phyloP scores from a whole-genome alignment of 345 rosid species.

The Fremontodendron californicum region DNA sequence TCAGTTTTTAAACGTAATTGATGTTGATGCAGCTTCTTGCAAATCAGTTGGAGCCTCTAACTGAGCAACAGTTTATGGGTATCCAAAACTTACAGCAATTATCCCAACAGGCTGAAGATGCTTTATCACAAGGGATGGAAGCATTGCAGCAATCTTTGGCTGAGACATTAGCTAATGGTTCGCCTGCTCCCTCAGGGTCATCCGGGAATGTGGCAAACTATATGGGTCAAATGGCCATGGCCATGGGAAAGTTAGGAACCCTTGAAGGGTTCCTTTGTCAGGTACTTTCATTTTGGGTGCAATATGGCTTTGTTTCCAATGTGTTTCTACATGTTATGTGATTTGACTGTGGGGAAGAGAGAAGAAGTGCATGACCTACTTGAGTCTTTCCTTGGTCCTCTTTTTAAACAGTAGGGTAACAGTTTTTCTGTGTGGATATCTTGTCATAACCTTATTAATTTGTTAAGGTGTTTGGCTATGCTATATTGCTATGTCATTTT shows the following conservation, averaged over 20 bases:
- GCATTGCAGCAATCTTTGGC: constrained; percentile 30
- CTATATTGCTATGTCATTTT: not conserved
- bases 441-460: not conserved
- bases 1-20: constrained; percentile 11
- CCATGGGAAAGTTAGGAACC: constrained; percentile 92
- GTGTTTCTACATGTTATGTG: not conserved
- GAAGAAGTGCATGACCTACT: not conserved
- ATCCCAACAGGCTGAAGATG: constrained; percentile 96
- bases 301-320: not conserved
- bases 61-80: constrained; percentile 68
- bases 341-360: not conserved
- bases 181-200: constrained; percentile 56
- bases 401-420: not conserved
- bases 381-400: not conserved
- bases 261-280: constrained; percentile 79
- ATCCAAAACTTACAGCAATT: constrained; percentile 77
- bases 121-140: constrained; percentile 96
- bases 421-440: not conserved
- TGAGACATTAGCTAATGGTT: constrained; percentile 74
- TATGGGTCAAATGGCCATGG: constrained; percentile 99
- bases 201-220: constrained; percentile 29
- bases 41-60: constrained; percentile 84
- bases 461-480: not conserved
- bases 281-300: constrained; percentile 37
- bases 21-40: constrained; percentile 57